These are phyloP conservation scores for Aspergillus latus DNA, from an alignment of 2,329 filamentous ascomycete genomes.

Conservation along the genomic window DNA sequence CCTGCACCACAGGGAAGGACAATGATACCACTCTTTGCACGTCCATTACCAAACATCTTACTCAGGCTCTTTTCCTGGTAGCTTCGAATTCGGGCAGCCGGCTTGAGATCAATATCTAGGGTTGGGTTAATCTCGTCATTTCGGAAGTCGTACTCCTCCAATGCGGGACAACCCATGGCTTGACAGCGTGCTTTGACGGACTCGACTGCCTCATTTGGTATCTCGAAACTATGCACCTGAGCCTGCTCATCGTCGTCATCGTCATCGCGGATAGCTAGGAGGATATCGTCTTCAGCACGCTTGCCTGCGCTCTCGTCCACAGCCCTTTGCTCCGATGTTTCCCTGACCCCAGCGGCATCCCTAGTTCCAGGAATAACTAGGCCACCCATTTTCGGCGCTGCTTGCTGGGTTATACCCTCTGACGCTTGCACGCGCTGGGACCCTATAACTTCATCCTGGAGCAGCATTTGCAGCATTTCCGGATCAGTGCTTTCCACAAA, in stretches of 20 bases:
- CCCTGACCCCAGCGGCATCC: constrained; percentile 82
- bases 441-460: constrained; percentile 80
- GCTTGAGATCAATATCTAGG: constrained; percentile 88
- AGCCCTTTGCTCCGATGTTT: constrained; percentile 55
- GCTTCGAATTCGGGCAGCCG: constrained; percentile 82
- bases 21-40: constrained; percentile 96
- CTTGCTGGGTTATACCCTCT: constrained; percentile 73
- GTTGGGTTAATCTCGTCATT: constrained; percentile 88
- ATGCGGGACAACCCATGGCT: constrained; percentile 78
- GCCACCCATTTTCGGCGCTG: constrained; percentile 80
- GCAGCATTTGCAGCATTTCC: constrained; percentile 78
- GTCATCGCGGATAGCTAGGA: constrained; percentile 66
- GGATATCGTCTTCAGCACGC: constrained; percentile 62
- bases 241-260: constrained; percentile 82
- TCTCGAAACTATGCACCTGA: constrained; percentile 90
- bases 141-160: constrained; percentile 96
- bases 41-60: constrained; percentile 99
- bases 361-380: constrained; percentile 93
- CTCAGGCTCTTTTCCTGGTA: constrained; percentile 97
- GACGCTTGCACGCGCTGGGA: constrained; percentile 71
- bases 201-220: constrained; percentile 78
- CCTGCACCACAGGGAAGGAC: constrained; percentile 94
- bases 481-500: constrained; percentile 91
- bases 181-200: constrained; percentile 86
- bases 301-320: constrained; percentile 41